phyloP scores from a whole-genome alignment of 2,329 filamentous ascomycete species.

The Aureobasidium sp. region DNA sequence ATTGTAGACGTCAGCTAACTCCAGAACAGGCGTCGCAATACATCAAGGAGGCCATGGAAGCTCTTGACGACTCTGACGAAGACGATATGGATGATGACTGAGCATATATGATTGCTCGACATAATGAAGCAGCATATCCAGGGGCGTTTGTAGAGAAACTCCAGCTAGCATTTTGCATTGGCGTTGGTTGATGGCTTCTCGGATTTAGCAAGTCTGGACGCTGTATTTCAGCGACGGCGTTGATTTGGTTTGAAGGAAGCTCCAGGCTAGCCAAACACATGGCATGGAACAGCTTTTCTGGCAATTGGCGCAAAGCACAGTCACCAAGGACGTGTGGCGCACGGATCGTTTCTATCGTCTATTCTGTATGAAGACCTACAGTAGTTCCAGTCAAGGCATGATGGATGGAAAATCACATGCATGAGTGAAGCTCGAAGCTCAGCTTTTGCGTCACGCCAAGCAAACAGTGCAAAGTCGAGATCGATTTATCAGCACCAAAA shows the following conservation, averaged over 20 bases:
- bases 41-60: constrained; percentile 96
- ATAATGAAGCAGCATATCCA: background rate
- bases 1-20: constrained; percentile 18
- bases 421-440: background rate
- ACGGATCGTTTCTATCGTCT: background rate
- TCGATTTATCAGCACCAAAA: constrained; percentile 14
- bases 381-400: background rate
- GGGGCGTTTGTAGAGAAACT: background rate
- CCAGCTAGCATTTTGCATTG: background rate
- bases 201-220: background rate
- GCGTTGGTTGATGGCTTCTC: background rate
- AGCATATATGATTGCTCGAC: background rate
- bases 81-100: constrained; percentile 52
- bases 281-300: background rate
- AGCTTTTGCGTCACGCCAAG: constrained; percentile 5
- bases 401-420: constrained; percentile 1
- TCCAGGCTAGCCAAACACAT: background rate
- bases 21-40: constrained; percentile 68
- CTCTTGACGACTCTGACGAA: constrained; percentile 67
- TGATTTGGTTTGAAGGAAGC: background rate
- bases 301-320: background rate
- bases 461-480: constrained; percentile 10
- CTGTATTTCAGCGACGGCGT: background rate
- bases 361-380: background rate
- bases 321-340: background rate